These are phyloP conservation scores for Fusarium ramigenum DNA, from an alignment of 2,329 filamentous ascomycete species.

Conservation along the genomic window DNA sequence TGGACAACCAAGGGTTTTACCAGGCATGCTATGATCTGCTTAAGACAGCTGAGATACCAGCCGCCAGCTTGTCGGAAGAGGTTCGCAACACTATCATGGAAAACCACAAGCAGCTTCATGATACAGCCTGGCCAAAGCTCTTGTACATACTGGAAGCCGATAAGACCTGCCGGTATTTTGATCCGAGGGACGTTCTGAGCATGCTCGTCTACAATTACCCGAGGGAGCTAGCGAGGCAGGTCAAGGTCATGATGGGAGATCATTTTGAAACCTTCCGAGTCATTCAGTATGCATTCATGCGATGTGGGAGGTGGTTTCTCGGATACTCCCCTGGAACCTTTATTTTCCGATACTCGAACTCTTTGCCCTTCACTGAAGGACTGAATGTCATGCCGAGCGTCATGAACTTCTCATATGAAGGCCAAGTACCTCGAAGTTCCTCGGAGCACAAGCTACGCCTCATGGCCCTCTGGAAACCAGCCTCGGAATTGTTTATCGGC, in stretches of 20 bases:
- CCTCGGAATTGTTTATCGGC: conserved; percentile 5
- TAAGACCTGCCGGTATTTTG: neutral
- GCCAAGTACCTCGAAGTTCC: conserved; percentile 8
- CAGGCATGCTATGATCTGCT: neutral
- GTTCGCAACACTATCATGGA: neutral
- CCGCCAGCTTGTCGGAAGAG: neutral
- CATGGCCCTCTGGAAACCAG: neutral
- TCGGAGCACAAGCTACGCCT: neutral
- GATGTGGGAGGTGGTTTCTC: neutral
- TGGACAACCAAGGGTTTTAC: neutral
- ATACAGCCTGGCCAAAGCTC: neutral
- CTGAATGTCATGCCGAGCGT: neutral
- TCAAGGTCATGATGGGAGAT: neutral
- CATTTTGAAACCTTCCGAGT: neutral
- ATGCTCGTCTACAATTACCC: neutral
- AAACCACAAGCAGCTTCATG: neutral
- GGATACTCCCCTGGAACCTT: conserved; percentile 19
- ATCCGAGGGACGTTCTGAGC: neutral
- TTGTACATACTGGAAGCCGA: neutral
- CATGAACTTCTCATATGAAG: conserved; percentile 6
- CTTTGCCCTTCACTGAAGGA: neutral
- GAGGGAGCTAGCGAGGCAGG: neutral
- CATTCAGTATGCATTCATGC: neutral
- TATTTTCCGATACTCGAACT: conserved; percentile 39
- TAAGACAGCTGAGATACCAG: neutral